A percentile compares a stretch with the other conserved stretches of the same genome.
These are phyloP conservation scores for Fraxinus greggii DNA, from an alignment of 305 asterid genomes.

Conservation along the genomic window DNA sequence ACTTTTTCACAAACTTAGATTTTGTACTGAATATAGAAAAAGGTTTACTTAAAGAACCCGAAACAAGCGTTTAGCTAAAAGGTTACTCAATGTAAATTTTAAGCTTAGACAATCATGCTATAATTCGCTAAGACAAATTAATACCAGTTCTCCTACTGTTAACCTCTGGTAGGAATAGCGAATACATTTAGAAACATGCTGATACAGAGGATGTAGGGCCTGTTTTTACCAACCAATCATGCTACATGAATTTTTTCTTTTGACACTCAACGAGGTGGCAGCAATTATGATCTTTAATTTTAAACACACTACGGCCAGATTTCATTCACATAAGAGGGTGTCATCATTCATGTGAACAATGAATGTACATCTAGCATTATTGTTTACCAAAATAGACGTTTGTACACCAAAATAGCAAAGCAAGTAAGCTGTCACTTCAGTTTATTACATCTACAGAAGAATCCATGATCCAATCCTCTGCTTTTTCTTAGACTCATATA, in stretches of 20 bases:
- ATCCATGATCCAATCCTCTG: not conserved
- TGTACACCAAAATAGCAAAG: not conserved
- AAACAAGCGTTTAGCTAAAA: not conserved
- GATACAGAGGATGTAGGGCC: not conserved
- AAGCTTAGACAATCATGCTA: not conserved
- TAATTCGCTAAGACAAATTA: not conserved
- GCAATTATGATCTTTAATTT: no score
- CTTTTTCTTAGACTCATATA: not conserved
- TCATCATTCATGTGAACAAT: no score
- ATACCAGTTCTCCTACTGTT: not conserved
- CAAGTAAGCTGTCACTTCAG: slow-evolving; percentile 13
- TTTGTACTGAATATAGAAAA: not conserved
- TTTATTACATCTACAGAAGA: slow-evolving; percentile 13
- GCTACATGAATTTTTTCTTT: no score
- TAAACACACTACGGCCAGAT: no score
- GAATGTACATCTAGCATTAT: no score
- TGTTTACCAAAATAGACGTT: not conserved
- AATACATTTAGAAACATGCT: not conserved
- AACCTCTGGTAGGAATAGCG: not conserved
- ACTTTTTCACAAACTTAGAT: not conserved
- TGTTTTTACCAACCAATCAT: not conserved
- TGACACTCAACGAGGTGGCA: no score
- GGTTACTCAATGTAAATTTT: not conserved
- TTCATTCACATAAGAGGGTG: no score
- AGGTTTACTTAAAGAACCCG: not conserved